These are phyloP conservation scores for Heteromeles arbutifolia DNA, from an alignment of 306 rosid genomes.

Conservation along the genomic window DNA sequence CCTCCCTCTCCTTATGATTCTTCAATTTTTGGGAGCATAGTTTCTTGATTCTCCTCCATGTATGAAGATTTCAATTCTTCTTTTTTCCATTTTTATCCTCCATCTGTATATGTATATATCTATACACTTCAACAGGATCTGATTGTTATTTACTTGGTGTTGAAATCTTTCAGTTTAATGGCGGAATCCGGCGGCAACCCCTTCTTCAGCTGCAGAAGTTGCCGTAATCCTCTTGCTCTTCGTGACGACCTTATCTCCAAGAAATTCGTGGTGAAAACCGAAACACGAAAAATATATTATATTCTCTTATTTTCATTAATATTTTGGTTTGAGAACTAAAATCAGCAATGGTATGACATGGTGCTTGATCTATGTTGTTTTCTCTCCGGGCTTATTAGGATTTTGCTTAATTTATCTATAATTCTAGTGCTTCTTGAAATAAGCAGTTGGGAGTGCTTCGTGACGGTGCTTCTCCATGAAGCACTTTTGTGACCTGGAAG, in stretches of 20 bases:
- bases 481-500: background rate
- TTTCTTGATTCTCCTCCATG: background rate
- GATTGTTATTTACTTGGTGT: background rate
- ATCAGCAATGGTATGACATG: background rate
- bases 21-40: background rate
- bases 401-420: background rate
- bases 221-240: slow-evolving; percentile 29
- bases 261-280: slow-evolving; percentile 13
- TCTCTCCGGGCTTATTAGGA: background rate
- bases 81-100: background rate
- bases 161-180: slow-evolving; percentile 8
- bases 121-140: background rate
- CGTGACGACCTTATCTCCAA: slow-evolving; percentile 30
- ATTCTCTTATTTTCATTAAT: background rate
- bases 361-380: background rate
- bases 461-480: background rate
- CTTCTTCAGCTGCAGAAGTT: slow-evolving; percentile 22
- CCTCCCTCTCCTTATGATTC: background rate
- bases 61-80: background rate
- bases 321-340: background rate
- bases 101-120: no score
- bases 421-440: no score
- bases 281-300: background rate
- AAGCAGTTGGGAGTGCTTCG: background rate
- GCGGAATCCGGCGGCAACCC: slow-evolving; percentile 13